Conservation (phyloP, 2,329 filamentous ascomycete genomes). For the Colletotrichum sp. region DNA sequence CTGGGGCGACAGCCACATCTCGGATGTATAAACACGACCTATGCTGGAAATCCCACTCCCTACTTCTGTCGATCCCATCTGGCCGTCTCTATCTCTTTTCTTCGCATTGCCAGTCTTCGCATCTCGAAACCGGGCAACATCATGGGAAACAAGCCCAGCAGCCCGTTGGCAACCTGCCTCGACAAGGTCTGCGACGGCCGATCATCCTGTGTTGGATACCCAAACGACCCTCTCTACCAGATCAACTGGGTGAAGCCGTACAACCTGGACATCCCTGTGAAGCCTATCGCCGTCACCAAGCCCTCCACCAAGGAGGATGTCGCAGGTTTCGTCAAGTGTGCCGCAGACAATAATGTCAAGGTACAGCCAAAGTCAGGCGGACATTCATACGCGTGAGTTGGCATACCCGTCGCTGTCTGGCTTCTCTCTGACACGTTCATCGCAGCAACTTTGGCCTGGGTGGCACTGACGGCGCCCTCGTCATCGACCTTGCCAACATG, state of each 20-base stretch:
- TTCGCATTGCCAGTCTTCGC: neutral
- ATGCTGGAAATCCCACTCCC: neutral
- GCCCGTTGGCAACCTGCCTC: constrained; percentile 49
- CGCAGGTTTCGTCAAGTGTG: constrained; percentile 62
- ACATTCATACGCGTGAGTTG: constrained; percentile 64
- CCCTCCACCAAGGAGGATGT: constrained; percentile 60
- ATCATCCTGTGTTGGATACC: constrained; percentile 50
- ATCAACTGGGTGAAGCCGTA: constrained; percentile 55
- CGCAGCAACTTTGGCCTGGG: constrained; percentile 49
- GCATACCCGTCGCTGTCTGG: neutral
- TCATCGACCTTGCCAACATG: constrained; percentile 60
- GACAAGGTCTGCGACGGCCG: constrained; percentile 49
- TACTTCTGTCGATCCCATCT: neutral
- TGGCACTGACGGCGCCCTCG: constrained; percentile 54
- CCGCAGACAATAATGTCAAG: constrained; percentile 49
- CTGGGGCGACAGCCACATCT: neutral
- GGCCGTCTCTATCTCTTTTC: neutral
- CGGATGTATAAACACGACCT: neutral
- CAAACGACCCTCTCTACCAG: constrained; percentile 48
- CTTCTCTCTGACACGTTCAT: neutral
- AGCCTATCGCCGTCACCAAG: constrained; percentile 60
- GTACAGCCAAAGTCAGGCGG: constrained; percentile 69
- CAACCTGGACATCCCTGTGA: constrained; percentile 55
- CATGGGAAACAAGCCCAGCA: constrained; percentile 50
- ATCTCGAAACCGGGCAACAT: neutral